A percentile compares a stretch with the other conserved stretches of the same genome.
These are phyloP conservation scores for Phytophthora pseudosyringae DNA, from an alignment of 352 stramenopile genomes.

Conservation along the genomic window DNA sequence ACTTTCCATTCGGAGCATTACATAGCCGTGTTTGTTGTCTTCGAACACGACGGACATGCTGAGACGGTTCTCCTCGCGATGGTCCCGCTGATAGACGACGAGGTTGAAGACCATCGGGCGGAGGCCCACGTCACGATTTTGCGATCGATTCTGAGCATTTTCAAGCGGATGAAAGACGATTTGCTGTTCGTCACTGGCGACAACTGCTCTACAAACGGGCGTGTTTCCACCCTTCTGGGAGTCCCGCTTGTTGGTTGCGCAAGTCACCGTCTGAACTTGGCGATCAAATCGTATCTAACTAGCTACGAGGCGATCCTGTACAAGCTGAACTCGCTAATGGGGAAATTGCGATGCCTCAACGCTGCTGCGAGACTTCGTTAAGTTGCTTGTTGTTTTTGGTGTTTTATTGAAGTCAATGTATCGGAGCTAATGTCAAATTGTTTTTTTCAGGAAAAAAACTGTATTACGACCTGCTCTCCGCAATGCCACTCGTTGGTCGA, in stretches of 20 bases:
- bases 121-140: neutral
- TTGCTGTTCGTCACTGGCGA: neutral
- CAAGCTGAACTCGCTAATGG: neutral
- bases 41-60: neutral
- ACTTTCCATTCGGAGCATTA: neutral
- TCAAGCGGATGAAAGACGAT: neutral
- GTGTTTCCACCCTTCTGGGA: neutral
- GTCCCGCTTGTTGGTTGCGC: neutral
- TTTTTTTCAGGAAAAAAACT: no score
- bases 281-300: neutral
- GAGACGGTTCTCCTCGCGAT: no score
- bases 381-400: neutral
- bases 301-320: neutral
- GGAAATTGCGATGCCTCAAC: neutral
- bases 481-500: neutral
- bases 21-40: neutral
- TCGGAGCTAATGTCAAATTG: no score
- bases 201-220: neutral
- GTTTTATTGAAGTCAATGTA: neutral
- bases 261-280: neutral
- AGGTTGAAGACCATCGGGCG: neutral
- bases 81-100: neutral
- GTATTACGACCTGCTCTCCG: neutral
- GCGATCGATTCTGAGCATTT: neutral
- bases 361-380: neutral